phyloP scores from a whole-genome alignment of 2,329 filamentous ascomycete species.

The Pestalotiopsis sp. region DNA sequence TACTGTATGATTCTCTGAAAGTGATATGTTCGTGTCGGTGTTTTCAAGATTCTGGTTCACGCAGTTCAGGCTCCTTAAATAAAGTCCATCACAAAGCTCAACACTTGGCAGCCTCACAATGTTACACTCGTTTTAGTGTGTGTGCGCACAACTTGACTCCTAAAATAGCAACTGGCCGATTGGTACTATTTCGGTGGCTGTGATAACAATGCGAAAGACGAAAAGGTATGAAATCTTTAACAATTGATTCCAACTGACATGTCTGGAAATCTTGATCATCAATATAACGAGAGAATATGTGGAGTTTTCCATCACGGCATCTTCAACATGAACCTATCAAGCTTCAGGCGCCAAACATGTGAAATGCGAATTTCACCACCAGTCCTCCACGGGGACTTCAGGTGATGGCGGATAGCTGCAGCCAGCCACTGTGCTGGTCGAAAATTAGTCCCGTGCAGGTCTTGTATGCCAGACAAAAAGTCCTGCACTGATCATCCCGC shows the following conservation, averaged over 20 bases:
- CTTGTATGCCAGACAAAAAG: neutral
- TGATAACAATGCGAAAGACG: neutral
- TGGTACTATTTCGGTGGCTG: neutral
- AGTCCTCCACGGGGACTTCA: neutral
- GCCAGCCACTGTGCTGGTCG: neutral
- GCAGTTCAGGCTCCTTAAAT: neutral
- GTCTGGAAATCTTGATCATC: neutral
- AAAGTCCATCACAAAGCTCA: neutral
- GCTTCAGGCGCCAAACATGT: no score
- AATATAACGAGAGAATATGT: neutral
- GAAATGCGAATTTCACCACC: neutral
- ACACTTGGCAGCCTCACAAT: neutral
- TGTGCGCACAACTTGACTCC: neutral
- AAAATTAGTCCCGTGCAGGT: neutral
- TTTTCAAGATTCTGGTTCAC: neutral
- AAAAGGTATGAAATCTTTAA: neutral
- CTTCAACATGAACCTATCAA: neutral
- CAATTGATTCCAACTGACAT: neutral
- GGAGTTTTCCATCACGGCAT: neutral
- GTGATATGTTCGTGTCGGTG: neutral
- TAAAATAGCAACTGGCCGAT: neutral
- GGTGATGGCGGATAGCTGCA: neutral
- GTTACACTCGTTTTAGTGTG: neutral
- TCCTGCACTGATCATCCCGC: neutral
- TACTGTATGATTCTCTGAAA: neutral